A percentile compares a stretch with the other conserved stretches of the same genome.
phyloP scores from a whole-genome alignment of 371 early-diverging fungal species.

The Enteropsectra breve region DNA sequence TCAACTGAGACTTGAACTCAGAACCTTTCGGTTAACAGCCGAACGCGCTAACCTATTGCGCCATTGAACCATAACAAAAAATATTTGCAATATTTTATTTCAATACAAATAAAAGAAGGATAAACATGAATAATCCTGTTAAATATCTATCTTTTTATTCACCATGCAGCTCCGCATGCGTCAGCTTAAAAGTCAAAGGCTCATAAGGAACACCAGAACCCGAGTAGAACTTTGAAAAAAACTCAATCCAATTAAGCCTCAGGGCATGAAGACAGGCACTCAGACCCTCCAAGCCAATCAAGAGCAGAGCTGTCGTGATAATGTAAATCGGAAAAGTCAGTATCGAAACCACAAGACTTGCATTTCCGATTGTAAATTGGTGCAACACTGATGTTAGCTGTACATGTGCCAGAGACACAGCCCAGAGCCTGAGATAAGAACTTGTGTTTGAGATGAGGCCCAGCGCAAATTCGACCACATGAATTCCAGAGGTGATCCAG shows the following conservation, averaged over 20 bases:
- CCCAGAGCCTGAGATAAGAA: constrained; percentile 97
- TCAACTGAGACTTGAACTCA: constrained; percentile 38
- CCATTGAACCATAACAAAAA: constrained; percentile 28
- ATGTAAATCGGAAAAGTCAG: constrained; percentile 62
- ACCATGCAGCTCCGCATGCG: constrained; percentile 29
- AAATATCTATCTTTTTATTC: constrained; percentile 4
- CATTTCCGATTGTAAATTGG: constrained; percentile 74
- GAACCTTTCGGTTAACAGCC: constrained; percentile 50
- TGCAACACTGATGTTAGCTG: constrained; percentile 92
- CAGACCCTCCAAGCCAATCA: constrained; percentile 91
- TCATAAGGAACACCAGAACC: constrained; percentile 71
- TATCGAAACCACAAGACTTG: constrained; percentile 69
- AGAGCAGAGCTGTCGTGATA: constrained; percentile 68
- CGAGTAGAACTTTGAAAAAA: constrained; percentile 89
- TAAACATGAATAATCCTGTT: constrained; percentile 11
- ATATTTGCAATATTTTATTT: not conserved
- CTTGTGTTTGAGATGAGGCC: constrained; percentile 95
- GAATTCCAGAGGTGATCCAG: constrained; percentile 77
- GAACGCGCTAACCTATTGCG: constrained; percentile 48
- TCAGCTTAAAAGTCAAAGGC: constrained; percentile 64
- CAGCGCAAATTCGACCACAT: constrained; percentile 96
- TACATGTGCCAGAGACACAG: constrained; percentile 93
- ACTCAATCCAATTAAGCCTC: constrained; percentile 99
- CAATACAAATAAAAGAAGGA: not conserved
- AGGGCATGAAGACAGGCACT: constrained; percentile 93